phyloP scores from a whole-genome alignment of 306 rosid genomes.

The Lupinus albus region DNA sequence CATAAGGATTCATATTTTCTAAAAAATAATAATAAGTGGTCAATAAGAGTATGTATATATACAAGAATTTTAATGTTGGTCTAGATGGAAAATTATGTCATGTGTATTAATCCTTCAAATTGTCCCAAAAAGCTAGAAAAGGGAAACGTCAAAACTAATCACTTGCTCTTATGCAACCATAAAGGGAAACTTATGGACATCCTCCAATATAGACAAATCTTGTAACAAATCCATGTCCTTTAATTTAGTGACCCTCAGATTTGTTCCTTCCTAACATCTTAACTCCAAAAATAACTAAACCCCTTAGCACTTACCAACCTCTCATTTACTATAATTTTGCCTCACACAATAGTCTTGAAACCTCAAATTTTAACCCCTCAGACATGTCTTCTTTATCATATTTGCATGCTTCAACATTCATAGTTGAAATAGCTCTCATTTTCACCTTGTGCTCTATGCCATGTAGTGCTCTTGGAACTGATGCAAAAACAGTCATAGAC shows the following conservation, averaged over 20 bases:
- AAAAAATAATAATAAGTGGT: too few species aligned
- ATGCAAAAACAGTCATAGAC: constrained; percentile 44
- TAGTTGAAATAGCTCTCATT: constrained; percentile 17
- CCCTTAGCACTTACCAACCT: constrained; percentile 36
- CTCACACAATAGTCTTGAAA: constrained; percentile 28
- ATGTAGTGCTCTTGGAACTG: constrained; percentile 37
- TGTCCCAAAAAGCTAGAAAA: background rate
- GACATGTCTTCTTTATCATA: background rate
- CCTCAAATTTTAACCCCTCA: background rate
- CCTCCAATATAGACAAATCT: constrained; percentile 53
- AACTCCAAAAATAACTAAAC: constrained; percentile 43
- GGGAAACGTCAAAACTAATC: constrained; percentile 7
- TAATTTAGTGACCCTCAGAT: constrained; percentile 37
- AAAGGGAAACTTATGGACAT: constrained; percentile 46
- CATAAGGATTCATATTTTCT: too few species aligned
- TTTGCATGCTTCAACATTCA: constrained; percentile 24
- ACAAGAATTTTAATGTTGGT: too few species aligned
- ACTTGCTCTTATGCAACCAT: constrained; percentile 30
- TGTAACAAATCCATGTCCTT: constrained; percentile 39
- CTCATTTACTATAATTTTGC: constrained; percentile 21
- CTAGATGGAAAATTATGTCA: too few species aligned
- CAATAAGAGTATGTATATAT: too few species aligned
- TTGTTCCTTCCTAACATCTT: constrained; percentile 49
- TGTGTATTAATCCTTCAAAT: too few species aligned
- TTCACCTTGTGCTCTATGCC: constrained; percentile 44